Evolutionary conservation across 164 flowering plant species (phyloP).

Genomic region (Kingdonia uniflora): DNA sequence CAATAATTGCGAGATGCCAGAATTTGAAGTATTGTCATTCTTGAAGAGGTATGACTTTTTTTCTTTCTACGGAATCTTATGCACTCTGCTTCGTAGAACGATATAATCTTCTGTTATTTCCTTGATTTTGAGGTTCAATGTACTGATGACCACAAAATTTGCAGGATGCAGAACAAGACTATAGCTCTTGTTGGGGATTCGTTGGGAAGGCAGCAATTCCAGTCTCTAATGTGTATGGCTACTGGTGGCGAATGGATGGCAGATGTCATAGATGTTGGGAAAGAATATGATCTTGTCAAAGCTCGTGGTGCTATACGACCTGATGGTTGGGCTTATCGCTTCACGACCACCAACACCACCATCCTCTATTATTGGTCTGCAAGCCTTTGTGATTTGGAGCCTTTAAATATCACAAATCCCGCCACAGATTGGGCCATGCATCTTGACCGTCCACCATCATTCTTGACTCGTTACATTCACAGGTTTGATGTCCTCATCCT

Average conservation of each 20-base stretch:
- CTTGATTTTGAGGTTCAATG: background rate
- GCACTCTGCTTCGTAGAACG: background rate
- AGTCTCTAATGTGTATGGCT: constrained; percentile 81
- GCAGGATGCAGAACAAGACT: constrained; percentile 70
- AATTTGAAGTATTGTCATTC: constrained; percentile 41
- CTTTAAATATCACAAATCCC: constrained; percentile 30
- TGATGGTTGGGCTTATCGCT: constrained; percentile 75
- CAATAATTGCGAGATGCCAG: constrained; percentile 46
- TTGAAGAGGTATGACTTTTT: constrained; percentile 39
- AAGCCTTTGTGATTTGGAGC: constrained; percentile 54
- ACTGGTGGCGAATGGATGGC: constrained; percentile 46
- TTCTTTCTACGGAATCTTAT: background rate
- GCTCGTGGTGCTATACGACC: constrained; percentile 54
- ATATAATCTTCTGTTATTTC: background rate
- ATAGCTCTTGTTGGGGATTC: constrained; percentile 80
- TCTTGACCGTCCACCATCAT: background rate
- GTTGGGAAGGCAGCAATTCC: constrained; percentile 74
- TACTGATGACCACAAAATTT: constrained; percentile 5
- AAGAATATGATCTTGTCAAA: constrained; percentile 51
- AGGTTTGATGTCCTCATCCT: background rate
- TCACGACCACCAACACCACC: constrained; percentile 59
- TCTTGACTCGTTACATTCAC: background rate
- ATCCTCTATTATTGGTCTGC: constrained; percentile 89
- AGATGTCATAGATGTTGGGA: constrained; percentile 55
- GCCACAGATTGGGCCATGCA: constrained; percentile 13